Base-by-base conservation (phyloP, 768 basidiomycete species). In the Boletus edulis region DNA sequence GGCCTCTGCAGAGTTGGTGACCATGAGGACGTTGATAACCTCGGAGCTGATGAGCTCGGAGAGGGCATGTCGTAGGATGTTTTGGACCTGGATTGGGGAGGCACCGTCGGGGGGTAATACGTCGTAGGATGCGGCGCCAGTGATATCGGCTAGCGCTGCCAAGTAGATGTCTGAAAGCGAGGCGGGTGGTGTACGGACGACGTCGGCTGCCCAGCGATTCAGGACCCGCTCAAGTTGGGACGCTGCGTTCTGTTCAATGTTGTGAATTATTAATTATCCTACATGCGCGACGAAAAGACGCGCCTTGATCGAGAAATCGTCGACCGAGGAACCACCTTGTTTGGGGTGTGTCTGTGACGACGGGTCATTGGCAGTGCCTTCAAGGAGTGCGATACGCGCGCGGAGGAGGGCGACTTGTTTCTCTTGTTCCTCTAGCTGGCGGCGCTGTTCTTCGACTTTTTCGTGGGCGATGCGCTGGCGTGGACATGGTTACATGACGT, bases 241-340 rank as follows among this genome's bases (percentile, higher is more conserved):
- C 3, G 91, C 91, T 10, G 87, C 77, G 60, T 89, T 93, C 90
- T 94, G 47, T 42, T 35, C 4, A 4, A 4, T 17, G 35, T 10
- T 12, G 35, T 43, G 3, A 12, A 8, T 31, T n/a, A 13, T 43
- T 3, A 17, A 8, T 31, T n/a, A 13, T 4, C 3, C 13, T 13
- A 14, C 20, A 13, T 3, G 17, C 9, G 8, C 22, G 5, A 5
- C 1, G 20, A 18, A 18, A 31, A 51, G 6, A 67, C 81, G 15
- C 50, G 87, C 91, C 77, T 85, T 88, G 75, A 94, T 92, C 5
- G 91, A 91, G 70, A 92, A 93, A 68, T 94, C 91, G 65, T 92
- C 91, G 44, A 92, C 78, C 0, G 88, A 85, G 63, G 80, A 83
- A 24, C 82, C 81, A 56, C 81, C 80, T 43, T 76, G 78, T 18